These are phyloP conservation scores for Fusarium haematococcum DNA, from an alignment of 2,329 filamentous ascomycete species.

Conservation along the genomic window DNA sequence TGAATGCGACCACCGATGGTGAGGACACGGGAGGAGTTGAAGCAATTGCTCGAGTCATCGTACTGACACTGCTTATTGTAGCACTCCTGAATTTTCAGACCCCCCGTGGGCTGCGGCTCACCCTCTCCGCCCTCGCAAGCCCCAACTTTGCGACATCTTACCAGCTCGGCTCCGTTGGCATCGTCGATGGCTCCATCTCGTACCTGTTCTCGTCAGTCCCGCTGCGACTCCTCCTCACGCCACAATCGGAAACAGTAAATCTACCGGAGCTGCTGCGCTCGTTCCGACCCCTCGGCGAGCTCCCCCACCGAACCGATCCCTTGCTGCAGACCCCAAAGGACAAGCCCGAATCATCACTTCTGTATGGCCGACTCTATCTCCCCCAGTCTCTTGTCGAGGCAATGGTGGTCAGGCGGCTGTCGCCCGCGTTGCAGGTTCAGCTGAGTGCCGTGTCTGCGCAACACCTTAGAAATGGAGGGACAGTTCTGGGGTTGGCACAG, in stretches of 20 bases:
- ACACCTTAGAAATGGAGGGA: slow-evolving; percentile 79
- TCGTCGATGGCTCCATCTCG: slow-evolving; percentile 96
- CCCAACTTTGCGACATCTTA: slow-evolving; percentile 96
- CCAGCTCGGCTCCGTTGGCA: slow-evolving; percentile 86
- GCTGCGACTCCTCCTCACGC: slow-evolving; percentile 72
- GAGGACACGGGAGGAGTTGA: slow-evolving; percentile 40
- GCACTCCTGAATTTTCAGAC: slow-evolving; percentile 90
- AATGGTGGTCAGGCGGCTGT: slow-evolving; percentile 82
- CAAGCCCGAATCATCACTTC: slow-evolving; percentile 64
- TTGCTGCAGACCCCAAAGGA: slow-evolving; percentile 38
- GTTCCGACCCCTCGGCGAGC: slow-evolving; percentile 81
- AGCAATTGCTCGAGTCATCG: slow-evolving; percentile 2
- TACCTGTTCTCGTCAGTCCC: slow-evolving; percentile 94
- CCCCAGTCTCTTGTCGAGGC: slow-evolving; percentile 89
- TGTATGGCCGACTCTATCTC: slow-evolving; percentile 84
- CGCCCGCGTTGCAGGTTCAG: slow-evolving; percentile 81
- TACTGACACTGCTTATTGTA: slow-evolving; percentile 51
- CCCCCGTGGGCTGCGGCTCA: slow-evolving; percentile 84
- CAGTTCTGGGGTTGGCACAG: slow-evolving; percentile 77
- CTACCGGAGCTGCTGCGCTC: slow-evolving; percentile 83
- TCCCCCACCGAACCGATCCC: slow-evolving; percentile 52
- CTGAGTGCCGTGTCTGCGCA: slow-evolving; percentile 82
- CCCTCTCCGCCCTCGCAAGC: slow-evolving; percentile 90
- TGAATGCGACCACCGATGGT: slow-evolving; percentile 88
- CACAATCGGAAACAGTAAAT: slow-evolving; percentile 79